Conservation (phyloP, 768 basidiomycete genomes). For the Termitomyces titanicus region DNA sequence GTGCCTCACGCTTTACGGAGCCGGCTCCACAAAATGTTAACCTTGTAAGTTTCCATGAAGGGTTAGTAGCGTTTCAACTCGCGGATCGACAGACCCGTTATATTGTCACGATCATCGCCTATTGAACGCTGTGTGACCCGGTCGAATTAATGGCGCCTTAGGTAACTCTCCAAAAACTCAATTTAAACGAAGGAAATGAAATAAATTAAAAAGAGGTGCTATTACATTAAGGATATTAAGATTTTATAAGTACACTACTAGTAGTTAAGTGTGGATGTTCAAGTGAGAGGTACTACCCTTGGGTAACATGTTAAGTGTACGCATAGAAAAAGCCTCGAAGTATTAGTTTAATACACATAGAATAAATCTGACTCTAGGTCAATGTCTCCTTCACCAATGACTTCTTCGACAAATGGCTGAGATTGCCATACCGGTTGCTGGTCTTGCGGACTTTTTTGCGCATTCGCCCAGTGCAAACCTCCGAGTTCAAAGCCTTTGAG, state of each 20-base stretch:
- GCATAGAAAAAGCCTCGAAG: background rate
- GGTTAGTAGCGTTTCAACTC: too few relatives aligned
- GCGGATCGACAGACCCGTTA: too few relatives aligned
- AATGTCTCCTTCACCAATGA: constrained; percentile 25
- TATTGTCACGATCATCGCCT: too few relatives aligned
- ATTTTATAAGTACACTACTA: background rate
- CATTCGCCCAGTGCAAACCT: constrained; percentile 72
- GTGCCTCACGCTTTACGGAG: too few relatives aligned
- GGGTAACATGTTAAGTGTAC: background rate
- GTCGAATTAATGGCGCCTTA: too few relatives aligned
- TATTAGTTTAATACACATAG: constrained; percentile 25
- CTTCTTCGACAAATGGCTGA: constrained; percentile 34
- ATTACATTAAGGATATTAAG: background rate
- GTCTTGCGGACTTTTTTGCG: constrained; percentile 38
- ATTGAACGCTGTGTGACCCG: too few relatives aligned
- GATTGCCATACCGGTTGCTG: constrained; percentile 52
- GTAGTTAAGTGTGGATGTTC: background rate
- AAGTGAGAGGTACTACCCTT: background rate
- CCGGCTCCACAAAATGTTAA: too few relatives aligned
- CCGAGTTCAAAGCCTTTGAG: constrained; percentile 69
- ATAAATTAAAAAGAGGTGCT: background rate
- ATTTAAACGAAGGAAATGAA: background rate
- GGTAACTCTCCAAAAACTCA: too few relatives aligned
- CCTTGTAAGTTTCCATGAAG: too few relatives aligned
- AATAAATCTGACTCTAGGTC: constrained; percentile 30